Base-by-base conservation (phyloP, 73 alveolate genomes). In the Urostyla sp. region DNA sequence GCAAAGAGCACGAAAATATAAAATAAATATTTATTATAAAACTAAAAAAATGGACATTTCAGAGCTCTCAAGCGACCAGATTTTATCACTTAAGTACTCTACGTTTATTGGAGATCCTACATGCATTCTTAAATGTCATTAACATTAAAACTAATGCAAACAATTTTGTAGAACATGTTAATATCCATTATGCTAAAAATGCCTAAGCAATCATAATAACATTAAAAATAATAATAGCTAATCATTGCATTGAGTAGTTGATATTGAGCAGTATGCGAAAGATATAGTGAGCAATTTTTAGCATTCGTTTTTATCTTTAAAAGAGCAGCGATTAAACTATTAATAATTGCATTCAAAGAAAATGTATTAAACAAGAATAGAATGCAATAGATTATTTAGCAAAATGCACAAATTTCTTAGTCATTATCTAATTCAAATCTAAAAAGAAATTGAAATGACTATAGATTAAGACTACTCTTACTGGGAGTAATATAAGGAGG, bases 71-170 rank as follows among this genome's bases (percentile, higher is more conserved):
- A n/a, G 24, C 10, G 77, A 66, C 36, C 27, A 66, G 63, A 16
- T 31, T 13, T 24, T 15, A 66, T 27, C 66, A 5, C 63, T 66
- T 7, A 36, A 43, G 44, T 66, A 21, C 44, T 66, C 40, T 36
- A 44, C 80, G 11, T 66, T 66, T 28, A 44, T 66, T 2, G 80
- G 80, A 2, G 80, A 66, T 20, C 80, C 80, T 28, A 40, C 80
- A 8, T 6, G 51, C 8, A 8, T 61, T 5, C 20, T 66, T 13
- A 66, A 66, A 44, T 66, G 80, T 27, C 1, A 40, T 3, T 31
- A 31, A 13, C 80, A 66, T 66, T 23, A 37, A 66, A 44, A 37
- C n/a, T 11, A 2, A 5, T 66, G 80, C 80, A 66, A 66, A 46
- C 43, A 66, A 10, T 66, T 40, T 24, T 66, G 80, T 28, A 66